phyloP scores from a whole-genome alignment of 2,329 filamentous ascomycete genomes.

The Verruconis gallopava region DNA sequence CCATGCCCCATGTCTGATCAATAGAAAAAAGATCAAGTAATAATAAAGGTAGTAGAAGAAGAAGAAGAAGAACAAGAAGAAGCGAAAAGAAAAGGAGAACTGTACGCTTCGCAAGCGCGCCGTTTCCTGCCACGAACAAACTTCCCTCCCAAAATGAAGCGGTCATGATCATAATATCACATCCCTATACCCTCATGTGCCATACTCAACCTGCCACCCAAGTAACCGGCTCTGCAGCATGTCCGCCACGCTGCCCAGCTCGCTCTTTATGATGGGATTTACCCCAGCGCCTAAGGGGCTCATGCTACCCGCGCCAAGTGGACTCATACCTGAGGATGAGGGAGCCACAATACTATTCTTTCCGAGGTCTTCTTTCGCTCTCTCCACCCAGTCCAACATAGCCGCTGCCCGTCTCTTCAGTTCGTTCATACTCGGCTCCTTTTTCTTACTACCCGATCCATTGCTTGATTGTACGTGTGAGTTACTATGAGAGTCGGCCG shows the following conservation, averaged over 20 bases:
- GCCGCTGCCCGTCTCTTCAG: constrained; percentile 9
- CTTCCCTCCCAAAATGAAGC: too few relatives aligned
- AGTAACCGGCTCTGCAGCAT: constrained; percentile 65
- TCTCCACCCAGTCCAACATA: constrained; percentile 10
- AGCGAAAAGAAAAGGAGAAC: too few relatives aligned
- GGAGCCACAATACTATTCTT: constrained; percentile 10
- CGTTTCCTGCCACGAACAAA: too few relatives aligned
- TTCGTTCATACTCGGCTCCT: constrained; percentile 9
- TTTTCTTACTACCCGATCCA: not conserved
- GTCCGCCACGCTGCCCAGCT: constrained; percentile 64
- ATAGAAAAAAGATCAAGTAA: too few relatives aligned
- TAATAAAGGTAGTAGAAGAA: too few relatives aligned
- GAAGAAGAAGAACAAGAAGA: too few relatives aligned
- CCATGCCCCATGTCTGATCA: too few relatives aligned
- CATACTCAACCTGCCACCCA: constrained; percentile 70
- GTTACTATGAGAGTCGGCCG: too few relatives aligned
- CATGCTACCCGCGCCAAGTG: constrained; percentile 37
- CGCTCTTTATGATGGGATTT: constrained; percentile 20
- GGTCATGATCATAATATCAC: too few relatives aligned
- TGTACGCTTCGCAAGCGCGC: too few relatives aligned
- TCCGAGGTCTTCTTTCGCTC: constrained; percentile 14
- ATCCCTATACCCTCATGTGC: constrained; percentile 26
- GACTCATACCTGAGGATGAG: constrained; percentile 15
- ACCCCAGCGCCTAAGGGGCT: constrained; percentile 34
- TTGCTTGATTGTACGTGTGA: not conserved